phyloP scores from a whole-genome alignment of 306 rosid genomes.

The Fagus sylvatica region DNA sequence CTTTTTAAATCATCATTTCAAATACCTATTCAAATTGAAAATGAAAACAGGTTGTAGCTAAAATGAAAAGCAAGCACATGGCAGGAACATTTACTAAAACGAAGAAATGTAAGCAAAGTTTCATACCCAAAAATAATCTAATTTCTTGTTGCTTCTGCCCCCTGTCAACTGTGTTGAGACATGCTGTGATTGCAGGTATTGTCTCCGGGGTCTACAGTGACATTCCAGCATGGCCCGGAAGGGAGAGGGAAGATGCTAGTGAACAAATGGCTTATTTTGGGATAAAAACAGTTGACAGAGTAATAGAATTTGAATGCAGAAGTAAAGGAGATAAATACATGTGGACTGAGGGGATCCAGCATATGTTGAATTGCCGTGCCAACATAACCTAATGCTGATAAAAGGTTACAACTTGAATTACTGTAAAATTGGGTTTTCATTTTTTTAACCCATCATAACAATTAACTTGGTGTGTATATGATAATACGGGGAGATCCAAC shows the following conservation, averaged over 20 bases:
- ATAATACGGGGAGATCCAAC: neutral
- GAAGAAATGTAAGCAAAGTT: conserved; percentile 78
- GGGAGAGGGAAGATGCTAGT: conserved; percentile 51
- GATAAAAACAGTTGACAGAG: conserved; percentile 67
- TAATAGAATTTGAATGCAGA: conserved; percentile 82
- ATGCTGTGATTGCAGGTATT: conserved; percentile 61
- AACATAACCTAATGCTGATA: conserved; percentile 30
- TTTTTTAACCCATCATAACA: neutral
- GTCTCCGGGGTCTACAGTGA: conserved; percentile 69
- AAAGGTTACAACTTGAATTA: conserved; percentile 19
- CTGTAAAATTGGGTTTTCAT: conserved; percentile 19
- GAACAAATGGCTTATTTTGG: conserved; percentile 75
- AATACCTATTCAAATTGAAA: conserved; percentile 20
- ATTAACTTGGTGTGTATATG: conserved; percentile 5
- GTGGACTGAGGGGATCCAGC: conserved; percentile 86
- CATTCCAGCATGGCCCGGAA: conserved; percentile 69
- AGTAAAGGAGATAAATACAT: conserved; percentile 65
- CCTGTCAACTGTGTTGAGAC: conserved; percentile 21
- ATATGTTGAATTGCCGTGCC: conserved; percentile 67
- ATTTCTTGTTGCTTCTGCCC: conserved; percentile 18
- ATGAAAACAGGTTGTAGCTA: conserved; percentile 75
- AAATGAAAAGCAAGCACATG: conserved; percentile 92
- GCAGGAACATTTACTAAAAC: conserved; percentile 85
- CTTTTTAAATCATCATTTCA: conserved; percentile 6
- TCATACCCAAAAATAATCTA: conserved; percentile 3